phyloP scores from a whole-genome alignment of 805 yeast genomes.

The Grigorovia yakushimaensis region DNA sequence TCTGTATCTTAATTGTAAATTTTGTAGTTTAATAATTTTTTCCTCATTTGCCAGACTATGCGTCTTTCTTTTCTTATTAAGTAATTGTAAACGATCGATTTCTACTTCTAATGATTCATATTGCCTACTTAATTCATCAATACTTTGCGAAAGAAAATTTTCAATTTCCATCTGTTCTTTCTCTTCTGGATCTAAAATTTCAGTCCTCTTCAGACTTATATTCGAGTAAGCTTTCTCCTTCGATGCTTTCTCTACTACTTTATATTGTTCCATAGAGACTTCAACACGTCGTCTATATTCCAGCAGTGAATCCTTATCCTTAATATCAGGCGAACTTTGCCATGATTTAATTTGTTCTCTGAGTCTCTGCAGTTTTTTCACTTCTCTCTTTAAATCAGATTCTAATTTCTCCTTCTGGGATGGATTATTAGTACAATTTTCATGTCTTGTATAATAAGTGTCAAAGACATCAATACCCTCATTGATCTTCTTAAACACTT shows the following conservation, averaged over 20 bases:
- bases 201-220: conserved; percentile 70
- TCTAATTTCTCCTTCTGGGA: conserved; percentile 92
- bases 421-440: conserved; percentile 61
- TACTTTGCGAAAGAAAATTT: conserved; percentile 54
- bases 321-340: conserved; percentile 84
- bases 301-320: conserved; percentile 73
- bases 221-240: conserved; percentile 91
- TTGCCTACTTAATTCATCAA: conserved; percentile 77
- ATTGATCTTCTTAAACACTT: conserved; percentile 73
- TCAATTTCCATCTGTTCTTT: conserved; percentile 66
- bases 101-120: conserved; percentile 64
- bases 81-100: conserved; percentile 21
- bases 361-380: conserved; percentile 83
- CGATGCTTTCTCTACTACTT: conserved; percentile 86
- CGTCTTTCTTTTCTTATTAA: conserved; percentile 28
- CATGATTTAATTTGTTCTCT: conserved; percentile 94
- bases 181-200: conserved; percentile 65
- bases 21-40: conserved; percentile 43
- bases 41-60: conserved; percentile 25
- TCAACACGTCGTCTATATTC: conserved; percentile 68
- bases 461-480: conserved; percentile 88
- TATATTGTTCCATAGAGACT: conserved; percentile 89
- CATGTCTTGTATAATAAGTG: conserved; percentile 75
- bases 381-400: conserved; percentile 86
- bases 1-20: conserved; percentile 56